Evolutionary conservation across 768 basidiomycete genomes (phyloP).

Genomic region (Artomyces pyxidatus): DNA sequence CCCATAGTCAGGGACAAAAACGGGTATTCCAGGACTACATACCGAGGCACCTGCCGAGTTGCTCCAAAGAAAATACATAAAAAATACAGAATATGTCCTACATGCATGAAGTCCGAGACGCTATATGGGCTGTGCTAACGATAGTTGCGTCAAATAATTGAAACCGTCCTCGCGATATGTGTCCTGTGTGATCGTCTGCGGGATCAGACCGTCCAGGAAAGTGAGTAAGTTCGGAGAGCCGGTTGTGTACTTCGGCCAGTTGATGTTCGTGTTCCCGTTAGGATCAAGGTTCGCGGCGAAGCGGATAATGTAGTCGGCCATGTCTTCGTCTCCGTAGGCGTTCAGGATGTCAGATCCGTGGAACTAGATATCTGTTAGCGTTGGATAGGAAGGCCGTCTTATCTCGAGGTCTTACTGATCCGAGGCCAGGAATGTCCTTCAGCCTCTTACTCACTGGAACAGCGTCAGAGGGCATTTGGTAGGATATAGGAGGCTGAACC

Average conservation of each 20-base stretch:
- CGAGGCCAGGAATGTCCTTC: constrained; percentile 21
- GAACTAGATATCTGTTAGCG: background rate
- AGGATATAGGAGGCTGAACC: constrained; percentile 7
- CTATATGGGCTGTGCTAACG: background rate
- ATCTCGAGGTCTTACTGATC: constrained; percentile 16
- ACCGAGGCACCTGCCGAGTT: too few relatives aligned
- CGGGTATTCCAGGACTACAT: too few relatives aligned
- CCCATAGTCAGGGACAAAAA: too few relatives aligned
- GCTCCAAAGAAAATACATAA: too few relatives aligned
- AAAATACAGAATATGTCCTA: too few relatives aligned
- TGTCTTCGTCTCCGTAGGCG: constrained; percentile 5
- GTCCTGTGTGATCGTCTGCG: constrained; percentile 11
- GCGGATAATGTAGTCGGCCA: constrained; percentile 15
- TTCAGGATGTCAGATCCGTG: constrained; percentile 9
- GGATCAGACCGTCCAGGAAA: constrained; percentile 4
- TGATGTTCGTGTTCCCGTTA: constrained; percentile 12
- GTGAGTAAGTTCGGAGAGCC: constrained; percentile 6
- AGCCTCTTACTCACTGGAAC: constrained; percentile 26
- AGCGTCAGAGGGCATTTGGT: background rate
- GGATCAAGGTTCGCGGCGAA: constrained; percentile 22
- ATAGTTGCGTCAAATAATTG: constrained; percentile 1
- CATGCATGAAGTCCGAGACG: too few relatives aligned
- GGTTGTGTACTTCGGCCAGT: constrained; percentile 12
- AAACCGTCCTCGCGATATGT: constrained; percentile 12
- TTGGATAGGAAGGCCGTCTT: constrained; percentile 2